Percentiles rank a stretch among this genome's conserved stretches.
These are phyloP conservation scores for Leccinum huronense DNA, from an alignment of 1,284 basidiomycete genomes.

Conservation along the genomic window DNA sequence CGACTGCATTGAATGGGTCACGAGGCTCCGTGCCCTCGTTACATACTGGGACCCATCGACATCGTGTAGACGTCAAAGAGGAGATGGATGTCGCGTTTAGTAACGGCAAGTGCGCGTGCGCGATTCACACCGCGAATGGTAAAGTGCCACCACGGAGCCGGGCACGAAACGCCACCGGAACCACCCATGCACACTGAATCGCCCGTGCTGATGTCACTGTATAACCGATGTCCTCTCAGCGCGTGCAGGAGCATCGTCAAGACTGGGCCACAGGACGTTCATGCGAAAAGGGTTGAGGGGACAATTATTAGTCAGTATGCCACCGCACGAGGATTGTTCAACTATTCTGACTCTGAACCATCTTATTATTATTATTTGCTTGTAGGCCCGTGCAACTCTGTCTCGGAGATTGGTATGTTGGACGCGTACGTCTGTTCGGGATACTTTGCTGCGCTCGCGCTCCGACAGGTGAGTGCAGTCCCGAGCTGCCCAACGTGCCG, in stretches of 20 bases:
- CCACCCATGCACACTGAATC: slow-evolving; percentile 41
- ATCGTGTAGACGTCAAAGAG: slow-evolving; percentile 65
- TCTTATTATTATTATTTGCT: slow-evolving; percentile 1
- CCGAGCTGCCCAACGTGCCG: slow-evolving; percentile 50
- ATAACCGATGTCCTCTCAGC: slow-evolving; percentile 79
- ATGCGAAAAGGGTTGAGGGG: slow-evolving; percentile 64
- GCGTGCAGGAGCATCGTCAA: slow-evolving; percentile 72
- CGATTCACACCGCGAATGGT: slow-evolving; percentile 54
- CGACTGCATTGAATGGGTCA: slow-evolving; percentile 77
- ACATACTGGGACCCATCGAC: slow-evolving; percentile 73
- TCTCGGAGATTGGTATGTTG: slow-evolving; percentile 61
- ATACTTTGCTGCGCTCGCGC: slow-evolving; percentile 67
- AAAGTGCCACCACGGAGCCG: slow-evolving; percentile 38
- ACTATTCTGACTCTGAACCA: neutral
- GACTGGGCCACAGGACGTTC: slow-evolving; percentile 61
- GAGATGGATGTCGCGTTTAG: slow-evolving; percentile 74
- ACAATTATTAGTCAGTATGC: slow-evolving; percentile 60
- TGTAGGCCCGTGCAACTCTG: slow-evolving; percentile 65
- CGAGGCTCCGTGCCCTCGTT: slow-evolving; percentile 63
- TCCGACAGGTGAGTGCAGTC: slow-evolving; percentile 60
- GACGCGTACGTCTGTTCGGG: slow-evolving; percentile 80
- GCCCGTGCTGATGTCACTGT: slow-evolving; percentile 60
- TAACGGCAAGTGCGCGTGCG: slow-evolving; percentile 44
- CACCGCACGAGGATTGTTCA: neutral
- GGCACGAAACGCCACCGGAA: slow-evolving; percentile 46